A percentile compares a stretch with the other conserved stretches of the same genome.
Evolutionary conservation across 2,329 filamentous ascomycete species (phyloP).

Genomic region (Beauveria asiatica): DNA sequence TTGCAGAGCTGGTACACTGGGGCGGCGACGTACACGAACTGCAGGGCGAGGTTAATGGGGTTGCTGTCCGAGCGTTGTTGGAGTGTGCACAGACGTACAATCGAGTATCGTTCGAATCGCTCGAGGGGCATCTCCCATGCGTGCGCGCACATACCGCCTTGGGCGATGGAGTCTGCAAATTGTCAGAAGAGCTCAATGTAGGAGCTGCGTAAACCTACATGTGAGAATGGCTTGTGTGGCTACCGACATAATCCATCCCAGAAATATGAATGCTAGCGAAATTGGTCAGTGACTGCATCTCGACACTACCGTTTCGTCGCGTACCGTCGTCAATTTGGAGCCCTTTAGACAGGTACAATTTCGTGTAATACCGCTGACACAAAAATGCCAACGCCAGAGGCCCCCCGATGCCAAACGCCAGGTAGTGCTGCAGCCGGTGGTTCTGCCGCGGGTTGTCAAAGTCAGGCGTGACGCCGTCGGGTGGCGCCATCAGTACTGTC

Average conservation of each 20-base stretch:
- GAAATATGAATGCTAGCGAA: conserved; percentile 18
- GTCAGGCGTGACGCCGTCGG: conserved; percentile 20
- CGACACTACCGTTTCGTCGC: not conserved
- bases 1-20: conserved; percentile 26
- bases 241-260: conserved; percentile 18
- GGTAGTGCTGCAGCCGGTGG: conserved; percentile 16
- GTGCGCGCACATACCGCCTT: conserved; percentile 16
- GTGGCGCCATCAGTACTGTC: conserved; percentile 18
- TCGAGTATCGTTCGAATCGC: conserved; percentile 14
- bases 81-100: conserved; percentile 12
- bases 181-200: too few relatives aligned
- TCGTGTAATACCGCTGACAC: conserved; percentile 24
- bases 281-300: conserved; percentile 7
- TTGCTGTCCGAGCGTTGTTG: too few relatives aligned
- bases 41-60: not conserved
- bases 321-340: conserved; percentile 19
- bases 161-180: conserved; percentile 12
- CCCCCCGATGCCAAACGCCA: conserved; percentile 20
- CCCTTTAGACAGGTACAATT: conserved; percentile 19
- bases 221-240: conserved; percentile 15
- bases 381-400: conserved; percentile 19
- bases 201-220: conserved; percentile 4
- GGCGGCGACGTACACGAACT: conserved; percentile 18
- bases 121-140: conserved; percentile 18
- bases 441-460: conserved; percentile 19